phyloP scores from a whole-genome alignment of 2,329 filamentous ascomycete genomes.

The Aspergillus novoparasiticus region DNA sequence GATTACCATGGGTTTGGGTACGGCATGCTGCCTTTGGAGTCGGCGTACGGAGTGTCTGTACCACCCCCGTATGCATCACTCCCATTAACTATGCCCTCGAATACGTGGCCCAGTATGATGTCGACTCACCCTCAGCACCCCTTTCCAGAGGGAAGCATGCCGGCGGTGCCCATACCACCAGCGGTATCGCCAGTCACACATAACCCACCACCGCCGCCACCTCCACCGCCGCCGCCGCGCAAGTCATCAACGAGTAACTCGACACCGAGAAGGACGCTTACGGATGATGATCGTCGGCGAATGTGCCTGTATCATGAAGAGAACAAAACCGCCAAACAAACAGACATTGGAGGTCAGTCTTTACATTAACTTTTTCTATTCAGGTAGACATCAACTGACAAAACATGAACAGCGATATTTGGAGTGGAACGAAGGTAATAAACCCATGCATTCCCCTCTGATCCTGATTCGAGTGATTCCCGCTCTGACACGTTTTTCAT shows the following conservation, averaged over 20 bases:
- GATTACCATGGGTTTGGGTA: constrained; percentile 70
- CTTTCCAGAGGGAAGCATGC: constrained; percentile 59
- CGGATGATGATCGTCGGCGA: constrained; percentile 81
- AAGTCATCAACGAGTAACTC: constrained; percentile 50
- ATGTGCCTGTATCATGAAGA: constrained; percentile 96
- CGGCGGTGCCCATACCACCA: constrained; percentile 56
- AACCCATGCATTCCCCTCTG: constrained; percentile 5
- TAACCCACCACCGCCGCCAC: constrained; percentile 14
- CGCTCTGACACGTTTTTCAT: constrained; percentile 18
- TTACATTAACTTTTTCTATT: constrained; percentile 3
- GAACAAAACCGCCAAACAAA: constrained; percentile 88
- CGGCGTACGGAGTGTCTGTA: constrained; percentile 57
- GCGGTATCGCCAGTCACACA: constrained; percentile 55
- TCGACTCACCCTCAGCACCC: constrained; percentile 65
- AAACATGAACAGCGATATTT: constrained; percentile 67
- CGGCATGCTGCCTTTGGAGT: constrained; percentile 62
- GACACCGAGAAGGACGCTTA: constrained; percentile 82
- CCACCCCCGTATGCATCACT: constrained; percentile 61
- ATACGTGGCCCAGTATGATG: constrained; percentile 78
- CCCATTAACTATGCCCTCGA: constrained; percentile 70
- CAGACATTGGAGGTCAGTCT: constrained; percentile 81
- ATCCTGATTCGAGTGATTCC: constrained; percentile 11
- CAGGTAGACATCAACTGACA: constrained; percentile 19
- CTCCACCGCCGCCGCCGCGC: constrained; percentile 31
- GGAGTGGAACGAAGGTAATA: constrained; percentile 93